Base-by-base conservation (phyloP, 345 rosid species). In the Ceriops decandra region DNA sequence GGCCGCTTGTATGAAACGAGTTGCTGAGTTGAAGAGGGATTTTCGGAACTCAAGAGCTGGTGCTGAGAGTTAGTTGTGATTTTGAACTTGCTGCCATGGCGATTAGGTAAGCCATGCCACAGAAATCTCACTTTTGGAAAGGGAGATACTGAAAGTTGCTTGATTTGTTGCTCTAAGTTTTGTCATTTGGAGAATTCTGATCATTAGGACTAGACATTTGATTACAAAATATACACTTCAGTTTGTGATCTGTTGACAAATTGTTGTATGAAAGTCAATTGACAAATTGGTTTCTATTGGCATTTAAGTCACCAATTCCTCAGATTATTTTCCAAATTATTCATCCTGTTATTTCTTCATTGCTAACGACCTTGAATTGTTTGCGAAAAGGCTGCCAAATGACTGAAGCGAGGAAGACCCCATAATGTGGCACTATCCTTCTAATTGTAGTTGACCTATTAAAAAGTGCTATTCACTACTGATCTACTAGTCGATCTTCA, bases 1-100 rank as follows among this genome's bases (percentile, higher is more conserved):
- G 81, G 88, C 88, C 0, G 92, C 82, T 80, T 93, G 98, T 83
- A 71, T 87, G 81, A 93, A 88, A 83, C 88, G 98, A 80, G 87
- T 91, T 76, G 57, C 96, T 0, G 93, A 85, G 42, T 73, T 93
- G 86, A 91, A 91, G 59, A 93, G 36, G 79, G 95, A 80, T 42
- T 93, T 85, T 66, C 66, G 95, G 68, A 89, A 88, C 82, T 84
- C 96, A 0, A 91, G 91, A 80, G 82, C 91, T 47, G 74, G 70
- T n/a, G 77, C 76, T 63, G 88, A 86, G 64, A 75, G 78, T 67
- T 78, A 76, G 68, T 24, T 60, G 65, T 21, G 60, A 47, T 5
- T 22, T 30, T 46, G 35, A 30, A 62, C 10, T 26, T 71, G 28
- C 16, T 24, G 26, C 28, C 28, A 21, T 56, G 26, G 59, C 28